These are phyloP conservation scores for Primulina eburnea DNA, from an alignment of 257 asterid species.

Conservation along the genomic window DNA sequence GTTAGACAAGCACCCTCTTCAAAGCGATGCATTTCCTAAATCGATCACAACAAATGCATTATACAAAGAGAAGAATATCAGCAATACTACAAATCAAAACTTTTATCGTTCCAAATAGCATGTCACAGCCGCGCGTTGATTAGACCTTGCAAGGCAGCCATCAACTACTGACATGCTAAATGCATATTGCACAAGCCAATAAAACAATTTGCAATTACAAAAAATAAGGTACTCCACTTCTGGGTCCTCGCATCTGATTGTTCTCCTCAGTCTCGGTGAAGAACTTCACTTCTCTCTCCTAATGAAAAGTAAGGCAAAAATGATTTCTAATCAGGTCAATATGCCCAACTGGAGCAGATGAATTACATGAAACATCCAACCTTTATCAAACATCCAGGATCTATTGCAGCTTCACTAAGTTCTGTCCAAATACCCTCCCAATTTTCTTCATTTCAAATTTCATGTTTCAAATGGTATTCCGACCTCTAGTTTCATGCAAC, in stretches of 20 bases:
- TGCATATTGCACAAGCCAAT: background rate
- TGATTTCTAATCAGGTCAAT: background rate
- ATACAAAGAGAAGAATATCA: background rate
- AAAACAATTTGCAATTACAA: constrained; percentile 37
- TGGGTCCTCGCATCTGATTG: constrained; percentile 99
- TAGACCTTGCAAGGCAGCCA: background rate
- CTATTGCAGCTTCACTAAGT: background rate
- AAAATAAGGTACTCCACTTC: constrained; percentile 96
- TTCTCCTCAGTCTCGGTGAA: constrained; percentile 98
- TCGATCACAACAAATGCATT: background rate
- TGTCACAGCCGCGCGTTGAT: background rate
- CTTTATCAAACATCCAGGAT: background rate
- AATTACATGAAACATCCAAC: background rate
- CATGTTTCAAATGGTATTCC: background rate
- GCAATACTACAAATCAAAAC: background rate
- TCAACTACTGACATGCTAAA: background rate
- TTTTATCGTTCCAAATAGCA: background rate
- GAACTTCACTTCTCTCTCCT: constrained; percentile 98
- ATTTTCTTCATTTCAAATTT: background rate
- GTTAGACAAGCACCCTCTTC: background rate
- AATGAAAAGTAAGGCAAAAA: constrained; percentile 4
- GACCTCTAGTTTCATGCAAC: background rate
- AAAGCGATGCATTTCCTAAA: background rate
- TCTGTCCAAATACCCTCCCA: background rate
- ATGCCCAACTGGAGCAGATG: background rate